Conservation (phyloP, 768 basidiomycete genomes). For the Naganishia vishniacii region DNA sequence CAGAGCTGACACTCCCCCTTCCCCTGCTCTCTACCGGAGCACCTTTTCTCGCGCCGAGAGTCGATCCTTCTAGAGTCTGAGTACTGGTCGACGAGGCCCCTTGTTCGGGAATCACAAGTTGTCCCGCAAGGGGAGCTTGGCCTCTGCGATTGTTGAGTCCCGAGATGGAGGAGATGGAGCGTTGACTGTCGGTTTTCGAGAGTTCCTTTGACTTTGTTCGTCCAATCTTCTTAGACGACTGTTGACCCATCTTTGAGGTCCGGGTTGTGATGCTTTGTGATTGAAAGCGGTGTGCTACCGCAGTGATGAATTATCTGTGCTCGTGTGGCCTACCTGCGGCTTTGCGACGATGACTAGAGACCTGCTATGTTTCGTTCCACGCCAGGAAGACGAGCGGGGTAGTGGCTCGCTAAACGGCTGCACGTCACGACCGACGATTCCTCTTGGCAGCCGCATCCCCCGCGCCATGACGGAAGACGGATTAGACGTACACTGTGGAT, state of each 20-base stretch:
- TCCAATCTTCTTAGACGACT: slow-evolving; percentile 41
- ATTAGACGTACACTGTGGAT: too few relatives aligned
- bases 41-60: slow-evolving; percentile 17
- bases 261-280: slow-evolving; percentile 3
- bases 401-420: too few relatives aligned
- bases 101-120: slow-evolving; percentile 24
- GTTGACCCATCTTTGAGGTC: slow-evolving; percentile 24
- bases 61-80: slow-evolving; percentile 1
- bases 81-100: slow-evolving; percentile 3
- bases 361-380: too few relatives aligned
- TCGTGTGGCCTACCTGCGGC: too few relatives aligned
- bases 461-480: too few relatives aligned
- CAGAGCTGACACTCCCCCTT: slow-evolving; percentile 20
- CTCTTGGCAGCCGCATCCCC: too few relatives aligned
- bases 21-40: slow-evolving; percentile 1
- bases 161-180: slow-evolving; percentile 31
- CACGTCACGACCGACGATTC: too few relatives aligned
- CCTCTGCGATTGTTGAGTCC: slow-evolving; percentile 30
- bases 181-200: slow-evolving; percentile 35
- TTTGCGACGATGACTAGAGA: too few relatives aligned
- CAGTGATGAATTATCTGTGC: too few relatives aligned
- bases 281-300: background rate
- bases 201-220: slow-evolving; percentile 48
- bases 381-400: too few relatives aligned
- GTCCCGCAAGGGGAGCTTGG: slow-evolving; percentile 23